These are phyloP conservation scores for Prunus padus DNA, from an alignment of 306 rosid genomes.

Conservation along the genomic window DNA sequence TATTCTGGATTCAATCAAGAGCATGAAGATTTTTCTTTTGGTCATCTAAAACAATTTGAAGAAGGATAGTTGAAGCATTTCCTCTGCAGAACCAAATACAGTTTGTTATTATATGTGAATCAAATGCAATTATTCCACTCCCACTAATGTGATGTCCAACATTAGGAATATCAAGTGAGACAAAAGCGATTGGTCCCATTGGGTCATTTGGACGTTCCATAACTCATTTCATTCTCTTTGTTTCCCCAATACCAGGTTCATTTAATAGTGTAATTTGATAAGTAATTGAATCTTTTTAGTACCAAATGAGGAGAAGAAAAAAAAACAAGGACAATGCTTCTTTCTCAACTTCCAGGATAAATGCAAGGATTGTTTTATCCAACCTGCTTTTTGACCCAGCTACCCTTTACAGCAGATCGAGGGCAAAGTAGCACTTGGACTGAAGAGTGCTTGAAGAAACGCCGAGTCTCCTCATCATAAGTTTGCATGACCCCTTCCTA, in stretches of 20 bases:
- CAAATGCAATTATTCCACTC: too few species aligned
- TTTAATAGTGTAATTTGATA: neutral
- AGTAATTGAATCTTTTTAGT: neutral
- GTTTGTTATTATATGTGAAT: too few species aligned
- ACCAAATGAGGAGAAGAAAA: neutral
- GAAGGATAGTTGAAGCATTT: too few species aligned
- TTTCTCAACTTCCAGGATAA: neutral
- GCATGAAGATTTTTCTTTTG: neutral
- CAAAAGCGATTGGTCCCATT: too few species aligned
- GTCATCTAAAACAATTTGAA: too few species aligned
- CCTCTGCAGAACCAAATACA: too few species aligned
- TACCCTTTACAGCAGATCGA: constrained; percentile 72
- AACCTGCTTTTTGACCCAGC: constrained; percentile 66
- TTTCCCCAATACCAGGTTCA: too few species aligned
- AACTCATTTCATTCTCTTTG: neutral
- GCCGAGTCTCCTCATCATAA: constrained; percentile 73
- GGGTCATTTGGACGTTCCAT: neutral
- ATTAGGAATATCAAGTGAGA: too few species aligned
- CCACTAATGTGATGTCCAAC: too few species aligned
- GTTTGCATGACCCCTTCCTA: constrained; percentile 79
- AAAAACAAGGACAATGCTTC: neutral
- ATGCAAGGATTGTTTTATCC: neutral
- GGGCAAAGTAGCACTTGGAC: constrained; percentile 80
- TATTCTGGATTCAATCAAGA: neutral
- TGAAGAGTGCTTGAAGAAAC: constrained; percentile 78